A percentile compares a stretch with the other conserved stretches of the same genome.
Conservation (phyloP, 306 rosid genomes). For the Prunus mume region DNA sequence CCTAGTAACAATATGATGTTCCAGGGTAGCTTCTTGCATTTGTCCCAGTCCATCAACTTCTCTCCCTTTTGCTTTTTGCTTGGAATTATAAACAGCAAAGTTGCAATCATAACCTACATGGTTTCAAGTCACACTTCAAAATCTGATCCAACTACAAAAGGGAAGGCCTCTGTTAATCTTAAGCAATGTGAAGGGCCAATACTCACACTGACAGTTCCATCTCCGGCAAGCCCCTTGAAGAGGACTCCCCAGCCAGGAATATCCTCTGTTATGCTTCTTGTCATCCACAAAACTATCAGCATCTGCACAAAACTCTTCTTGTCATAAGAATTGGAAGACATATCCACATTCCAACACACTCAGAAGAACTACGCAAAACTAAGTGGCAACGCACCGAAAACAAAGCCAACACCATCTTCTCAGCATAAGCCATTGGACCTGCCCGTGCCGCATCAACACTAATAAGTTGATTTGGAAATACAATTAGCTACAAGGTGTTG, state of each 20-base stretch:
- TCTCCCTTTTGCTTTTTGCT: slow-evolving; percentile 69
- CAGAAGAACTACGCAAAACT: background rate
- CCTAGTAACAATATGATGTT: slow-evolving; percentile 72
- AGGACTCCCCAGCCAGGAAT: slow-evolving; percentile 91
- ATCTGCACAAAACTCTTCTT: slow-evolving; percentile 35
- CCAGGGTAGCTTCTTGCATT: slow-evolving; percentile 90
- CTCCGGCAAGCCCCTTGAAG: slow-evolving; percentile 73
- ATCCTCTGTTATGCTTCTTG: slow-evolving; percentile 79
- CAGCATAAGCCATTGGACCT: slow-evolving; percentile 91
- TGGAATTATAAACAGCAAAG: slow-evolving; percentile 77
- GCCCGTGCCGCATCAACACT: slow-evolving; percentile 1
- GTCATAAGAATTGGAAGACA: background rate
- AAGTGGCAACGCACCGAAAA: slow-evolving; percentile 58
- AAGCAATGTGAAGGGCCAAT: background rate
- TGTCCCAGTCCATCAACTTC: slow-evolving; percentile 89
- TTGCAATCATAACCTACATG: slow-evolving; percentile 72
- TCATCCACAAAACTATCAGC: slow-evolving; percentile 82
- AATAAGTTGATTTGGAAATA: background rate
- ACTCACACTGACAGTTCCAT: slow-evolving; percentile 87
- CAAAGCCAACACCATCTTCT: slow-evolving; percentile 73
- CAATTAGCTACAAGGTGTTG: background rate
- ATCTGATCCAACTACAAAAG: background rate
- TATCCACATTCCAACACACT: background rate
- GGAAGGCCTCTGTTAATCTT: background rate
- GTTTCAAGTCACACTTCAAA: background rate